These are phyloP conservation scores for Boletales sp. DNA, from an alignment of 768 basidiomycete genomes.

Conservation along the genomic window DNA sequence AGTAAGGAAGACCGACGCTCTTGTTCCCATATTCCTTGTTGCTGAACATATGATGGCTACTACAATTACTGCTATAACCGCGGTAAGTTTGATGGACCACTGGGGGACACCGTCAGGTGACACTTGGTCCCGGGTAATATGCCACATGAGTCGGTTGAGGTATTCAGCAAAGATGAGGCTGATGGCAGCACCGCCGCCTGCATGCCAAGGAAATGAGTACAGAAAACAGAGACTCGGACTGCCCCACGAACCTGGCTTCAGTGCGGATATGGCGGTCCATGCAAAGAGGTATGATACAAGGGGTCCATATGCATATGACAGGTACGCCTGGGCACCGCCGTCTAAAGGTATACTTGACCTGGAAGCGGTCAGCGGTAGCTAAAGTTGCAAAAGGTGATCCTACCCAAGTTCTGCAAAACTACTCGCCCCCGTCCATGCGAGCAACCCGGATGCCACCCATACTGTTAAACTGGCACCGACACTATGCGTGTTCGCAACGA, in stretches of 20 bases:
- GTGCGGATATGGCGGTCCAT: constrained; percentile 88
- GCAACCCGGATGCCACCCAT: constrained; percentile 78
- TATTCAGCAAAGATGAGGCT: constrained; percentile 92
- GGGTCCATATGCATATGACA: constrained; percentile 86
- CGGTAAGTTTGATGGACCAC: constrained; percentile 90
- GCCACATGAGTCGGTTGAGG: constrained; percentile 83
- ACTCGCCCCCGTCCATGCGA: constrained; percentile 95
- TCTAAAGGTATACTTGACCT: constrained; percentile 37
- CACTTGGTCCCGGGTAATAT: constrained; percentile 63
- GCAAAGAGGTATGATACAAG: constrained; percentile 88
- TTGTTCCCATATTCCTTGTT: constrained; percentile 72
- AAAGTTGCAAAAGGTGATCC: constrained; percentile 21
- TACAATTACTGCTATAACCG: constrained; percentile 62
- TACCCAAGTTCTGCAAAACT: constrained; percentile 91
- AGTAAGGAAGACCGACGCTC: constrained; percentile 85
- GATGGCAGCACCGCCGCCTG: constrained; percentile 79
- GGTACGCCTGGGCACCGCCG: constrained; percentile 71
- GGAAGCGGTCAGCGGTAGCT: not conserved
- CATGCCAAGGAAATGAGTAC: constrained; percentile 3
- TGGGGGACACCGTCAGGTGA: constrained; percentile 79
- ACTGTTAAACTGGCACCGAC: constrained; percentile 86
- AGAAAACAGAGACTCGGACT: not conserved
- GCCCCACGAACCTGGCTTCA: constrained; percentile 66
- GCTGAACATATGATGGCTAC: constrained; percentile 79
- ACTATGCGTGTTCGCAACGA: constrained; percentile 83